Base-by-base conservation (phyloP, 2,329 filamentous ascomycete species). In the Ophiosphaerella herpotricha region DNA sequence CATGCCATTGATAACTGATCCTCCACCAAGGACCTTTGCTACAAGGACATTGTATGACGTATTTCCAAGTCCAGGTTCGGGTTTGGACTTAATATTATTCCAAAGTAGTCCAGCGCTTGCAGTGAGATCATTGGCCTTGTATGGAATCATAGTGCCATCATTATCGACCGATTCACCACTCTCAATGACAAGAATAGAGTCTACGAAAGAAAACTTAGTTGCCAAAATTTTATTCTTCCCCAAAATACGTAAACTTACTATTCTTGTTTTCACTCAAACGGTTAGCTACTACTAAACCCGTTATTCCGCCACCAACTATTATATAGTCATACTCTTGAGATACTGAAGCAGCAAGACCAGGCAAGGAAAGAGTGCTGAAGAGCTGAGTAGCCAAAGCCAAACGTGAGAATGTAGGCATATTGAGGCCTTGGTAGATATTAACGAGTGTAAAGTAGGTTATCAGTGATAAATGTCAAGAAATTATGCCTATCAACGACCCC, bases 1-100 rank as follows among this genome's bases (percentile, higher is more conserved):
- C 70, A 75, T 72, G 29, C 70, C 70, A 53, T 75, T 75, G 43
- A 74, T 52, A 7, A 61, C 55, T 7, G 64, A 66, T 2, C 64
- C 64, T 29, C 64, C 64, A 39, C 64, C 64, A 2, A 67, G 56
- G 2, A 66, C 63, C 40, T 63, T 60, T n/a, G 63, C 63, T 21
- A 65, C 62, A 6, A 55, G 13, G 7, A 67, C 64, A n/a, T 23
- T 18, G 39, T 53, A 65, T n/a, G 54, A 62, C 5, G 26, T 40
- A 37, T 65, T 65, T 11, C 52, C 58, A 12, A 68, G 53, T 31
- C 47, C 50, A 12, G 61, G 60, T 35, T 64, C 58, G 7, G 65
- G 63, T 23, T 58, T 48, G 3, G 63, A 65, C 2, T 38, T 60
- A 35, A 62, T 55, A 33, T 52, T 49, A 41, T 60, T 56, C 61